Evolutionary conservation across 306 rosid genomes (phyloP).

Genomic region (Cicer chorassanicum): DNA sequence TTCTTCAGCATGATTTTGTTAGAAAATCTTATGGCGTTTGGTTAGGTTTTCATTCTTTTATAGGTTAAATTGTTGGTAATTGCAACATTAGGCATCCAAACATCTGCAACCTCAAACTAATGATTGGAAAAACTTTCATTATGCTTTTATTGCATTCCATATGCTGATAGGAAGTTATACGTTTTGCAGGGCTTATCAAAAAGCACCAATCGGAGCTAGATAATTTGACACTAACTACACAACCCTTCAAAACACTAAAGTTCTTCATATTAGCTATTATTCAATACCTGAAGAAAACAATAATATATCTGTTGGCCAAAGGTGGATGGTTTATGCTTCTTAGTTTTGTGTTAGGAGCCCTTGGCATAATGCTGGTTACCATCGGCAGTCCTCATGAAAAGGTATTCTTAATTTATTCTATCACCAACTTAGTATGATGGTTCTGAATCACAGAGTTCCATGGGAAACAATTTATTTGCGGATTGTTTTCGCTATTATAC

Average conservation of each 20-base stretch:
- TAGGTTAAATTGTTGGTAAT: background rate
- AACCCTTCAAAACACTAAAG: slow-evolving; percentile 76
- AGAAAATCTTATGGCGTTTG: background rate
- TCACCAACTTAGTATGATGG: slow-evolving; percentile 22
- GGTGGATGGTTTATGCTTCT: slow-evolving; percentile 88
- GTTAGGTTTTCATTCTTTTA: background rate
- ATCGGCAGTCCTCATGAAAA: slow-evolving; percentile 79
- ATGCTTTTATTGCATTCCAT: slow-evolving; percentile 12
- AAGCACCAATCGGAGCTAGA: slow-evolving; percentile 70
- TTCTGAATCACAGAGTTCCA: background rate
- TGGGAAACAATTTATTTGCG: background rate
- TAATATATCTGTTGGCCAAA: slow-evolving; percentile 63
- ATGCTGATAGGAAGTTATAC: slow-evolving; percentile 40
- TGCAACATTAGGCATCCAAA: background rate
- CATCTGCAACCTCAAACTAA: slow-evolving; percentile 4
- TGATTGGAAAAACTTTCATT: background rate
- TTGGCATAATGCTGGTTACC: slow-evolving; percentile 64
- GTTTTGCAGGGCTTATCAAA: slow-evolving; percentile 59
- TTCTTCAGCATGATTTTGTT: background rate
- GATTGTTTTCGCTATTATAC: slow-evolving; percentile 1
- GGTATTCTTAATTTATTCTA: slow-evolving; percentile 51
- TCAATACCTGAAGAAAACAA: slow-evolving; percentile 58
- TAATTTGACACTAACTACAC: slow-evolving; percentile 70
- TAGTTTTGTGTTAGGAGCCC: slow-evolving; percentile 50
- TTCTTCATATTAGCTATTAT: slow-evolving; percentile 67